Percentiles rank a stretch among this genome's conserved stretches.
Conservation (phyloP, 2,329 filamentous ascomycete genomes). For the Colletotrichum lindemuthianum region DNA sequence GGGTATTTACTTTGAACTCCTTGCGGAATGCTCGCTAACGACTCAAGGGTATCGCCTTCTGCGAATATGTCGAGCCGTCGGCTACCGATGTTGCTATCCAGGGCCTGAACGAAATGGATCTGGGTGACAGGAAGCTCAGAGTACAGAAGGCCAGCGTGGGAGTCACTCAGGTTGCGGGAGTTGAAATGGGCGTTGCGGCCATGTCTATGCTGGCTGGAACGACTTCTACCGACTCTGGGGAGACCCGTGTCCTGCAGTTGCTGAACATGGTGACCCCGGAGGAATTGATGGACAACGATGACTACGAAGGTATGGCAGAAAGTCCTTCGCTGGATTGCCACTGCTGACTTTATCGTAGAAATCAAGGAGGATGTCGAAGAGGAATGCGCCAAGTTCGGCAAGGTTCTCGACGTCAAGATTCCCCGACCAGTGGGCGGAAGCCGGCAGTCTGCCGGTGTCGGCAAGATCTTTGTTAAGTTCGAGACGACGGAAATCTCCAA, state of each 20-base stretch:
- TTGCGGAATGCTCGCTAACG: conserved; percentile 37
- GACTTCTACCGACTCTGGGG: conserved; percentile 79
- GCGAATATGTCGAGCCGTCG: conserved; percentile 85
- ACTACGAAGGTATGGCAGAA: conserved; percentile 83
- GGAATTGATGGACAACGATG: conserved; percentile 91
- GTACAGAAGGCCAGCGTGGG: conserved; percentile 92
- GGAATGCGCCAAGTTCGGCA: conserved; percentile 92
- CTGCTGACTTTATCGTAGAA: conserved; percentile 65
- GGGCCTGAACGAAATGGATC: conserved; percentile 90
- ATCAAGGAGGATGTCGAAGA: conserved; percentile 94
- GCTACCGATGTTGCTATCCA: conserved; percentile 88
- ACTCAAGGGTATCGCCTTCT: conserved; percentile 90
- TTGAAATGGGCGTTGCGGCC: conserved; percentile 96
- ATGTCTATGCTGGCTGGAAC: conserved; percentile 98
- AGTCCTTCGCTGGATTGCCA: no score
- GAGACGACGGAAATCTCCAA: conserved; percentile 80
- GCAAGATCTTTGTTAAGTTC: conserved; percentile 98
- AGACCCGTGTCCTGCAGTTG: conserved; percentile 86
- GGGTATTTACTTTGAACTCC: conserved; percentile 65
- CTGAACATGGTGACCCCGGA: conserved; percentile 99
- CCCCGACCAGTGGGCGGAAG: conserved; percentile 86
- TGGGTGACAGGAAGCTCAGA: conserved; percentile 86
- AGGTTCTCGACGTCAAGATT: conserved; percentile 88
- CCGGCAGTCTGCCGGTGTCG: conserved; percentile 87
- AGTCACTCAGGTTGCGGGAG: conserved; percentile 88